Evolutionary conservation across 345 rosid species (phyloP), one percentile per base, ranked within the genome.

Genomic region (Heritiera littoralis): DNA sequence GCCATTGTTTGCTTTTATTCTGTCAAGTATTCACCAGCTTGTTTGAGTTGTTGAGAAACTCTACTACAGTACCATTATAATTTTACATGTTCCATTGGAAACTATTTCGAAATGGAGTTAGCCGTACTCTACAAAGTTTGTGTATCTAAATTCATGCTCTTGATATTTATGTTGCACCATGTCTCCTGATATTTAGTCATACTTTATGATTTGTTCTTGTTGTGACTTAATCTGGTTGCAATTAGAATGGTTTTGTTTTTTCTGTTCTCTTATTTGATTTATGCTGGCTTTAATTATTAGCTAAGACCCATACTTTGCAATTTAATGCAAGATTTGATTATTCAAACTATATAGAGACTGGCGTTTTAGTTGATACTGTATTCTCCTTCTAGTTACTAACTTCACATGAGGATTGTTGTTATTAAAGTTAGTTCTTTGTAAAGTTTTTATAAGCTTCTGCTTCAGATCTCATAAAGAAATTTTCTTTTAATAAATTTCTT

Each of bases 261-360:
- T 54, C 17, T 18, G n/a, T 38, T 54, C 14, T 52, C n/a, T 49
- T 66, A 2, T 77, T 77, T 66, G 28, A 38, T 77, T 51, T 66
- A 13, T 35, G 64, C 67, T 77, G 48, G 30, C 73, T 32, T 77
- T 65, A 54, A 18, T 8, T 10, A 35, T 77, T 38, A 10, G 38
- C 12, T 49, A 51, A n/a, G 63, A 49, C 12, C 63, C 72, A 10
- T 77, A 14, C 40, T 77, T 52, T 54, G 59, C 23, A 49, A 32
- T 17, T 51, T 66, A 66, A 51, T 49, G 54, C 61, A 76, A 76
- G 12, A n/a, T 76, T 76, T 76, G 72, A 77, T 49, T 51, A n/a
- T 55, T 51, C 51, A 77, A 38, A 76, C 58, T 32, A 32, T 32
- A 48, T 73, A 18, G 32, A 73, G 5, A 38, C 64, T n/a, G 23